A percentile compares a stretch with the other conserved stretches of the same genome.
Conservation (phyloP, 441 rosid genomes). For the Erodium moschatum region DNA sequence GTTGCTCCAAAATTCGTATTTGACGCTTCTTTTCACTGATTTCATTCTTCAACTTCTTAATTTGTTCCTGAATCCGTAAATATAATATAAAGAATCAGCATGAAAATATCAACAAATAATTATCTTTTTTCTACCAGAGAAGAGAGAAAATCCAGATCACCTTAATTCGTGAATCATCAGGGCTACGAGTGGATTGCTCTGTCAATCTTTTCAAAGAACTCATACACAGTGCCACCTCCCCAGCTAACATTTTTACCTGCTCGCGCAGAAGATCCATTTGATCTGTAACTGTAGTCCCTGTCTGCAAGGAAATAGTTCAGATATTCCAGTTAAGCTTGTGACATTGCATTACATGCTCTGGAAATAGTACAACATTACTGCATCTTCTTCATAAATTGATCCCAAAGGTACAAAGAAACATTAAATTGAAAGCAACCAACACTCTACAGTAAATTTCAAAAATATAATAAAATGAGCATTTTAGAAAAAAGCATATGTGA, state of each 20-base stretch:
- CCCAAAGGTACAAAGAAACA: too few relatives aligned
- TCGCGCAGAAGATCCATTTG: constrained; percentile 94
- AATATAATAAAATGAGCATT: too few relatives aligned
- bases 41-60: constrained; percentile 65
- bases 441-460: too few relatives aligned
- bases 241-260: constrained; percentile 85
- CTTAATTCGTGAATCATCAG: constrained; percentile 55
- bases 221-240: constrained; percentile 75
- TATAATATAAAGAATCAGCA: constrained; percentile 8
- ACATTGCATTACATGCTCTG: constrained; percentile 7
- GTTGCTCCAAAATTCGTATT: constrained; percentile 61
- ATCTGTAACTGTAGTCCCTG: constrained; percentile 58
- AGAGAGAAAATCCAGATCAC: constrained; percentile 31
- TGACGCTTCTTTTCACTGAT: constrained; percentile 74
- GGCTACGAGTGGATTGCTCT: constrained; percentile 52
- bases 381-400: too few relatives aligned
- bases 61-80: constrained; percentile 49
- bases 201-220: constrained; percentile 73
- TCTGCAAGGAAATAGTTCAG: constrained; percentile 36
- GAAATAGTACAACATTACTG: too few relatives aligned
- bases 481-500: too few relatives aligned
- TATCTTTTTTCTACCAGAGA: constrained; percentile 16
- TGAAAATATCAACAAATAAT: constrained; percentile 15
- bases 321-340: constrained; percentile 25
- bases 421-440: too few relatives aligned